Percentiles rank a stretch among this genome's conserved stretches.
Conservation (phyloP, 305 asterid species). For the Fraxinus greggii region DNA sequence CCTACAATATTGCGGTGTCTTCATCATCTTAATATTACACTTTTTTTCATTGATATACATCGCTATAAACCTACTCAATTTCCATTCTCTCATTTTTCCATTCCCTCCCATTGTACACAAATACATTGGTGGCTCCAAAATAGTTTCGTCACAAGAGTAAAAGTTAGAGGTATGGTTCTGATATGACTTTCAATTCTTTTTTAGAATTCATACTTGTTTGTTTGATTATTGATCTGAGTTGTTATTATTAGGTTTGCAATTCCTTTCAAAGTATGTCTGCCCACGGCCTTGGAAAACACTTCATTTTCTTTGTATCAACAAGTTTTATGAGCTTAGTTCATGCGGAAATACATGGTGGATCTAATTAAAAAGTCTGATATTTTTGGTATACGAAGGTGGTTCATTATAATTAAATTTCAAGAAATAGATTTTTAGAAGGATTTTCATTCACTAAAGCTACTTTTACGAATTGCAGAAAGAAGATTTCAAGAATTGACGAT, state of each 20-base stretch:
- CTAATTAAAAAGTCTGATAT: not conserved
- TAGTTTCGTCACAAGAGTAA: not conserved
- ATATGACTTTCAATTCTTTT: not conserved
- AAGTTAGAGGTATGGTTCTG: not conserved
- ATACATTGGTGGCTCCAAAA: not conserved
- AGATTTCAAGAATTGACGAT: conserved; percentile 12
- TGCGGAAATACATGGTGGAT: not conserved
- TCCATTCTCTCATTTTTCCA: not conserved
- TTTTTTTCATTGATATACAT: no score
- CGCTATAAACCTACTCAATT: not conserved
- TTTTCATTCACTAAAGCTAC: not conserved
- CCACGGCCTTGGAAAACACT: no score
- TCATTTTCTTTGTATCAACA: conserved; percentile 17
- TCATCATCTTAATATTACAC: no score
- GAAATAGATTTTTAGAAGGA: not conserved
- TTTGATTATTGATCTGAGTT: not conserved
- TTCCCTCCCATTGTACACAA: not conserved
- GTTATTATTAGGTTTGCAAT: not conserved
- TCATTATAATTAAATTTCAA: not conserved
- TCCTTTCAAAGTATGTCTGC: no score
- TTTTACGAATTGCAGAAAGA: conserved; percentile 8
- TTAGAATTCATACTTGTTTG: not conserved
- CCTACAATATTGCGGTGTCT: no score
- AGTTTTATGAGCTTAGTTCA: not conserved
- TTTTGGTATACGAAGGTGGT: conserved; percentile 17